Evolutionary conservation across 2,329 filamentous ascomycete genomes (phyloP).

Genomic region (Thermoascus crustaceus): DNA sequence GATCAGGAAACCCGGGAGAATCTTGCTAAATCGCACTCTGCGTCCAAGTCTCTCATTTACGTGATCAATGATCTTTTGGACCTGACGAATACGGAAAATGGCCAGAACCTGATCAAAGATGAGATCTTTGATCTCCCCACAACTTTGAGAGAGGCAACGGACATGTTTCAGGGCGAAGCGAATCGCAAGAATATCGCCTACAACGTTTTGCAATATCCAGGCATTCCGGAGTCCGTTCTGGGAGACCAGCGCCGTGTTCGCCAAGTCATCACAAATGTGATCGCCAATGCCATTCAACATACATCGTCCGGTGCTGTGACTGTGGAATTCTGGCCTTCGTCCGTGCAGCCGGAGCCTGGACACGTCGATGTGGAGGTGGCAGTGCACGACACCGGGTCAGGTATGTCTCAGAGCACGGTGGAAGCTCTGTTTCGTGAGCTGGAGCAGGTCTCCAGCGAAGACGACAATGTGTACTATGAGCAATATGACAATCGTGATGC

Average conservation of each 20-base stretch:
- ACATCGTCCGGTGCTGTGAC: constrained; percentile 60
- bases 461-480: constrained; percentile 32
- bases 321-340: constrained; percentile 57
- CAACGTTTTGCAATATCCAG: constrained; percentile 57
- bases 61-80: constrained; percentile 90
- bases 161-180: constrained; percentile 65
- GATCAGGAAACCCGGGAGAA: constrained; percentile 81
- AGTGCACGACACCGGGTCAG: constrained; percentile 66
- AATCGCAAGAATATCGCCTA: constrained; percentile 67
- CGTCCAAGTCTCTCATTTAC: constrained; percentile 85
- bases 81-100: constrained; percentile 79
- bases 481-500: constrained; percentile 28
- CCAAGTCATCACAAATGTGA: constrained; percentile 74
- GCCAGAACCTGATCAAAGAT: constrained; percentile 67
- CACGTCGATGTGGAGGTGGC: constrained; percentile 64
- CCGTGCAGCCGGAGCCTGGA: constrained; percentile 37
- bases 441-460: constrained; percentile 57
- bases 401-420: constrained; percentile 50
- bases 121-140: constrained; percentile 65
- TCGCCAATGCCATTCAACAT: constrained; percentile 76
- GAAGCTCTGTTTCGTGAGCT: constrained; percentile 55
- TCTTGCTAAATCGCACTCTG: constrained; percentile 73
- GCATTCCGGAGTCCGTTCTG: constrained; percentile 61
- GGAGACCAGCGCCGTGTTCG: constrained; percentile 75
- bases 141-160: constrained; percentile 69